Conservation (phyloP, 495 filamentous ascomycete species). For the Parathielavia appendiculata region DNA sequence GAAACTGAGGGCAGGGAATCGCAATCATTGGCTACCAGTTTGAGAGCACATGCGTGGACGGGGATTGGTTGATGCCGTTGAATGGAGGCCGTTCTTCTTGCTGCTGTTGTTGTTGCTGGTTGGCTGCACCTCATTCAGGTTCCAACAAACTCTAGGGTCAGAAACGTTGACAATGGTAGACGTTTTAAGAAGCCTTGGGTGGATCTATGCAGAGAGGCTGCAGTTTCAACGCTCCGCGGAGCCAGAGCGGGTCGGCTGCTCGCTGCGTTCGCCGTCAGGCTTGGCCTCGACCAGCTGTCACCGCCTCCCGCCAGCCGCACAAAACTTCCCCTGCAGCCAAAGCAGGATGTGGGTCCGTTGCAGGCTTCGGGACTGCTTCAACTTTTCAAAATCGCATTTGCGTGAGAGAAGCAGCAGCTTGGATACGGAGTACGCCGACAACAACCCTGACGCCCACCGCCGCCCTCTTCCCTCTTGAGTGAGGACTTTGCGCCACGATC, state of each 20-base stretch:
- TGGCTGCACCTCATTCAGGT: too few relatives aligned
- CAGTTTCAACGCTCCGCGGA: neutral
- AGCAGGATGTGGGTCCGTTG: conserved; percentile 5
- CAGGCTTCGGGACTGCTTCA: conserved; percentile 2
- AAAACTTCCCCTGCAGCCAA: conserved; percentile 8
- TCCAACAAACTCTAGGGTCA: too few relatives aligned
- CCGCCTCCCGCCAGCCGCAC: conserved; percentile 7
- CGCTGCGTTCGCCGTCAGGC: too few relatives aligned
- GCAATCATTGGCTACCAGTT: neutral
- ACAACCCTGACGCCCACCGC: neutral
- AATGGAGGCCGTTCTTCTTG: too few relatives aligned
- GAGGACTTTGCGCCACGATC: neutral
- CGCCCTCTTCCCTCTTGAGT: neutral
- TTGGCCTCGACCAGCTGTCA: conserved; percentile 11
- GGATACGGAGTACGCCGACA: conserved; percentile 4
- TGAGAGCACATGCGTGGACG: too few relatives aligned
- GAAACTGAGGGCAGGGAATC: neutral
- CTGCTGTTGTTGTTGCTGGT: neutral
- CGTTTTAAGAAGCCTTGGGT: neutral
- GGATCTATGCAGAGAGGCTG: neutral
- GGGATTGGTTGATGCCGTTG: too few relatives aligned
- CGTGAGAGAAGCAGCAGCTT: neutral
- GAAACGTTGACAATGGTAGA: neutral
- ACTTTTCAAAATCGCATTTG: conserved; percentile 19
- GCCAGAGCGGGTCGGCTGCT: neutral